A percentile compares a stretch with the other conserved stretches of the same genome.
Conservation (phyloP, 495 filamentous ascomycete species). For the Geopyxis carbonaria region DNA sequence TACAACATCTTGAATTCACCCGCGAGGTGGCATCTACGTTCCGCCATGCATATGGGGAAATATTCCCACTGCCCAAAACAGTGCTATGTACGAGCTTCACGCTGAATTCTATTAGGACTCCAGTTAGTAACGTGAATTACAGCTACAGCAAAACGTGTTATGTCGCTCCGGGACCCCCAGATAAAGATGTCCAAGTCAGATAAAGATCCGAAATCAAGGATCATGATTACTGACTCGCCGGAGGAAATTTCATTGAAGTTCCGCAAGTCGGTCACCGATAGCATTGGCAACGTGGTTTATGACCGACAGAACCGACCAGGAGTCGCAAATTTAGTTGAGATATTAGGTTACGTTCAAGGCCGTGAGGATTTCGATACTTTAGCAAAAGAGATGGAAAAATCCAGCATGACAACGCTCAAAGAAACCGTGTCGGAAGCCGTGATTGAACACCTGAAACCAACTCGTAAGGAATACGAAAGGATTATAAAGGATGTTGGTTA, state of each 20-base stretch:
- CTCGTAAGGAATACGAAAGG: constrained; percentile 45
- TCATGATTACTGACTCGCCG: constrained; percentile 57
- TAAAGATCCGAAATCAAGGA: constrained; percentile 42
- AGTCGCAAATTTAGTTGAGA: constrained; percentile 67
- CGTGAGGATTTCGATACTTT: constrained; percentile 36
- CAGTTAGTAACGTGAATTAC: not conserved
- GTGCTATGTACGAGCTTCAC: constrained; percentile 57
- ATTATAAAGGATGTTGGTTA: constrained; percentile 33
- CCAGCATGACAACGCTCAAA: constrained; percentile 42
- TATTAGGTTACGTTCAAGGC: constrained; percentile 48
- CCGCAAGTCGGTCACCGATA: constrained; percentile 62
- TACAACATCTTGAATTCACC: constrained; percentile 84
- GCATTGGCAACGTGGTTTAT: constrained; percentile 43
- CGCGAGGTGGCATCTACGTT: constrained; percentile 69
- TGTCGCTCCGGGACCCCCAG: constrained; percentile 63
- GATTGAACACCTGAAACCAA: constrained; percentile 33
- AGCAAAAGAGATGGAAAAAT: constrained; percentile 34
- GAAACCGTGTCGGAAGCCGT: constrained; percentile 40
- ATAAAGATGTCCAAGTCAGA: constrained; percentile 92
- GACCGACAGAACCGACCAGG: constrained; percentile 56
- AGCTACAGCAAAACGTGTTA: constrained; percentile 67
- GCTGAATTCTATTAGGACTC: not conserved
- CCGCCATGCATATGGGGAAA: constrained; percentile 48
- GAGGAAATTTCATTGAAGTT: constrained; percentile 49
- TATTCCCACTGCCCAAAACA: constrained; percentile 54